These are phyloP conservation scores for Cudoniella acicularis DNA, from an alignment of 495 filamentous ascomycete species.

Conservation along the genomic window DNA sequence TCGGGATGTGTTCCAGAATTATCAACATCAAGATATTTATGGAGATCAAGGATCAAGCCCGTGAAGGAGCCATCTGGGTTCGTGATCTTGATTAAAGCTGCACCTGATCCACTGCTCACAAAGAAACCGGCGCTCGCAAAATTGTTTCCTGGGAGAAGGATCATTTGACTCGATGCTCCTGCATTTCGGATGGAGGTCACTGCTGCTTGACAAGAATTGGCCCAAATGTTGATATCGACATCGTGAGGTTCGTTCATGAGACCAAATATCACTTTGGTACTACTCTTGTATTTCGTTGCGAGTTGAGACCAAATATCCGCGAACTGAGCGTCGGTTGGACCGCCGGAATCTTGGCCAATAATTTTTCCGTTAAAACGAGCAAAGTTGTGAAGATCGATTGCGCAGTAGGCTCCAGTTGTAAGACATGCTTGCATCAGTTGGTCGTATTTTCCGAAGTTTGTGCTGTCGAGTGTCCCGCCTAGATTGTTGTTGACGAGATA, in stretches of 20 bases:
- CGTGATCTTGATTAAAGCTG: slow-evolving; percentile 42
- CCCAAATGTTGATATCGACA: slow-evolving; percentile 42
- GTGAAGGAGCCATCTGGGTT: slow-evolving; percentile 50
- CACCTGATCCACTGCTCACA: slow-evolving; percentile 39
- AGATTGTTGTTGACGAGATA: slow-evolving; percentile 48
- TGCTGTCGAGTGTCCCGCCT: slow-evolving; percentile 43
- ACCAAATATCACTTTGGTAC: slow-evolving; percentile 49
- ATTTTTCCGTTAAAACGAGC: slow-evolving; percentile 49
- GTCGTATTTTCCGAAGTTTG: slow-evolving; percentile 52
- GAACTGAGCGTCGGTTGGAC: slow-evolving; percentile 50
- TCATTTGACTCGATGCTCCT: slow-evolving; percentile 50
- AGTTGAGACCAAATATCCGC: slow-evolving; percentile 51
- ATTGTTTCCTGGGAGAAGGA: slow-evolving; percentile 33
- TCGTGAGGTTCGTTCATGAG: slow-evolving; percentile 60
- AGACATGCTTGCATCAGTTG: slow-evolving; percentile 56
- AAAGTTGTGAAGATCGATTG: slow-evolving; percentile 57
- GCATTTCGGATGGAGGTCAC: slow-evolving; percentile 55
- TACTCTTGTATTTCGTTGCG: slow-evolving; percentile 46
- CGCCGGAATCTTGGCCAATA: slow-evolving; percentile 46
- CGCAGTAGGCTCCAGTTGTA: slow-evolving; percentile 49
- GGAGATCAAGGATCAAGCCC: slow-evolving; percentile 52
- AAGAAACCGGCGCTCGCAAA: slow-evolving; percentile 45
- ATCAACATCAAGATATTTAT: slow-evolving; percentile 55
- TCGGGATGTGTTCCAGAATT: slow-evolving; percentile 45
- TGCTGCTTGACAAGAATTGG: slow-evolving; percentile 46